Conservation (phyloP, 148 eudicot genomes). For the Drosera capensis region DNA sequence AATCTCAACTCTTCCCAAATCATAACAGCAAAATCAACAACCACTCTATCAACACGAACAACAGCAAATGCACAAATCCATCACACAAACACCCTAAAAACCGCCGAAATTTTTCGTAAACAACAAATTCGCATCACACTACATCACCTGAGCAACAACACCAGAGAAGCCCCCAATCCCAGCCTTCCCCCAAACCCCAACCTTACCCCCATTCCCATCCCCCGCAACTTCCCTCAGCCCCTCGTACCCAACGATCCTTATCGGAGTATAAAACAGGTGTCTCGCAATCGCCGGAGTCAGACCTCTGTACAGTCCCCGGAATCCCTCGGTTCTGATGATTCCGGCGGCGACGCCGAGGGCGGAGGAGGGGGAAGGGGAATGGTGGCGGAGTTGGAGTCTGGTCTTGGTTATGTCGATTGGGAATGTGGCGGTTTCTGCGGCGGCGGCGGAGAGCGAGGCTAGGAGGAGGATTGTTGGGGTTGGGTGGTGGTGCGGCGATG, state of each 20-base stretch:
- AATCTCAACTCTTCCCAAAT: too few species aligned
- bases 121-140: too few species aligned
- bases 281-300: slow-evolving; percentile 54
- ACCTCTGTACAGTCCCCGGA: slow-evolving; percentile 58
- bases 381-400: slow-evolving; percentile 50
- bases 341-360: slow-evolving; percentile 30
- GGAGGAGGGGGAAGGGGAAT: slow-evolving; percentile 13
- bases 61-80: too few species aligned
- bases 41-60: too few species aligned
- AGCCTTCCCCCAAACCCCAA: too few species aligned
- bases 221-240: slow-evolving; percentile 33
- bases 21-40: too few species aligned
- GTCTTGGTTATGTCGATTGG: slow-evolving; percentile 81
- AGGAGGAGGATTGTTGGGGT: slow-evolving; percentile 31
- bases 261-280: slow-evolving; percentile 64
- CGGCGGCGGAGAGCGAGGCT: slow-evolving; percentile 61
- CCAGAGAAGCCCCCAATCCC: too few species aligned
- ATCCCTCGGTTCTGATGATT: slow-evolving; percentile 34
- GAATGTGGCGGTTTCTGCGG: slow-evolving; percentile 74
- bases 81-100: too few species aligned
- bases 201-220: too few species aligned
- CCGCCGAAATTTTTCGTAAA: too few species aligned
- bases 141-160: too few species aligned
- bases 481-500: slow-evolving; percentile 6
- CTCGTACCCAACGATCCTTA: slow-evolving; percentile 64